Conservation (phyloP, 805 yeast genomes). For the Zygoascus flipseniorum region DNA sequence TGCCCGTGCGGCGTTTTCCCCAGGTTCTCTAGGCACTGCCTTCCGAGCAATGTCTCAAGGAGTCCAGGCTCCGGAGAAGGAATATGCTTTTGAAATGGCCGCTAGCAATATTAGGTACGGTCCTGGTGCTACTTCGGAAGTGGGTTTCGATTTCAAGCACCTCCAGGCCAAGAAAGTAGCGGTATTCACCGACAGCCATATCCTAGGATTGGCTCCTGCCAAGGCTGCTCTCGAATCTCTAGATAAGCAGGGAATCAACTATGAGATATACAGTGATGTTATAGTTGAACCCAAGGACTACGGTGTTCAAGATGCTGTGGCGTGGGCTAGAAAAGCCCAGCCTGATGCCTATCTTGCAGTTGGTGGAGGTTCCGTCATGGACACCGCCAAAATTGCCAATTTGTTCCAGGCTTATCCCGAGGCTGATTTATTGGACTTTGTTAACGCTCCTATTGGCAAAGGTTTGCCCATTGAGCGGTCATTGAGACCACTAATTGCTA, state of each 20-base stretch:
- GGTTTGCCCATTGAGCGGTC: slow-evolving; percentile 28
- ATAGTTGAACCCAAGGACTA: slow-evolving; percentile 33
- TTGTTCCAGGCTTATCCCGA: slow-evolving; percentile 35
- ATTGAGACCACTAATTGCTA: slow-evolving; percentile 34
- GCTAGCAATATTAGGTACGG: slow-evolving; percentile 33
- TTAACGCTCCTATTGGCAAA: slow-evolving; percentile 35
- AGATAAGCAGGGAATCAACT: slow-evolving; percentile 27
- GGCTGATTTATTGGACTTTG: slow-evolving; percentile 34
- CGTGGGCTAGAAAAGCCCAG: slow-evolving; percentile 28
- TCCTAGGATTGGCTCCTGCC: slow-evolving; percentile 25
- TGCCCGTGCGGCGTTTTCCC: background rate
- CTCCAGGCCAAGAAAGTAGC: slow-evolving; percentile 28
- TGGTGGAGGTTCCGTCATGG: slow-evolving; percentile 43
- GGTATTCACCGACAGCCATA: slow-evolving; percentile 29
- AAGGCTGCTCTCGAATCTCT: slow-evolving; percentile 27
- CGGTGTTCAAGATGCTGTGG: slow-evolving; percentile 29
- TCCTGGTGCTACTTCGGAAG: slow-evolving; percentile 31
- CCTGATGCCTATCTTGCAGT: slow-evolving; percentile 37
- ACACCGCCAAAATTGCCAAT: slow-evolving; percentile 37
- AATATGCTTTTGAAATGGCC: slow-evolving; percentile 35
- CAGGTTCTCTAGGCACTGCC: slow-evolving; percentile 4
- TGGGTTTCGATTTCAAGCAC: slow-evolving; percentile 31
- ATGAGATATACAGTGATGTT: slow-evolving; percentile 29
- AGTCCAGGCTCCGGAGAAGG: slow-evolving; percentile 16
- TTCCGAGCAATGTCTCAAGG: slow-evolving; percentile 6